phyloP scores from a whole-genome alignment of 345 rosid genomes.

The Linum lewisii region DNA sequence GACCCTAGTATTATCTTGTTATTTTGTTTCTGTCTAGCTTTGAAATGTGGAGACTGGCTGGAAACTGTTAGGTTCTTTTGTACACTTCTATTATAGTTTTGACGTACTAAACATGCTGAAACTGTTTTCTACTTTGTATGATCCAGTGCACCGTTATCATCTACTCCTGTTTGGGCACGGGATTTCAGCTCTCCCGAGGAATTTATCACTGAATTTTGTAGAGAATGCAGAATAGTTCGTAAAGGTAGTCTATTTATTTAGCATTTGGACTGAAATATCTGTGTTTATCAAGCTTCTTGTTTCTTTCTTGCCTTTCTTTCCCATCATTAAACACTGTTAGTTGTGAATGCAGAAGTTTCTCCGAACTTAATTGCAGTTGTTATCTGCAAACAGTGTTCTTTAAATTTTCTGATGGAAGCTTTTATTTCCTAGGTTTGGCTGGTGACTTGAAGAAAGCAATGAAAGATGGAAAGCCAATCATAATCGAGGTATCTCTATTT shows the following conservation, averaged over 20 bases:
- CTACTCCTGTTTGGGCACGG: slow-evolving; percentile 92
- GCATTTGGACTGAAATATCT: neutral
- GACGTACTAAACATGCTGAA: too few species aligned
- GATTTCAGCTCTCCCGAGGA: slow-evolving; percentile 80
- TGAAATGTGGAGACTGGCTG: too few species aligned
- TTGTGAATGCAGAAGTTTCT: neutral
- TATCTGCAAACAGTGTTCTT: neutral
- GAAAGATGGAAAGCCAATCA: slow-evolving; percentile 99
- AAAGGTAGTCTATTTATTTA: slow-evolving; percentile 48
- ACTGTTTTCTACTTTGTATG: neutral
- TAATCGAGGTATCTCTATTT: slow-evolving; percentile 60
- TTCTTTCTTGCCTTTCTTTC: neutral
- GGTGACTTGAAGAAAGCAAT: slow-evolving; percentile 98
- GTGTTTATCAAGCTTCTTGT: neutral
- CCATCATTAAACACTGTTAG: neutral
- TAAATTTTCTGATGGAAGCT: slow-evolving; percentile 9
- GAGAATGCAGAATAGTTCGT: slow-evolving; percentile 97
- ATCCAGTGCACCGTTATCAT: slow-evolving; percentile 78
- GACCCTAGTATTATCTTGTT: too few species aligned
- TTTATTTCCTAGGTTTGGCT: slow-evolving; percentile 63
- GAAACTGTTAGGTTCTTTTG: neutral
- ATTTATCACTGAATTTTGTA: slow-evolving; percentile 79
- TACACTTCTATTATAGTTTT: too few species aligned
- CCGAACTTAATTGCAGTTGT: slow-evolving; percentile 6
- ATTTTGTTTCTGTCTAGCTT: too few species aligned